Evolutionary conservation across 345 rosid genomes (phyloP).

Genomic region (Conringia planisiliqua): DNA sequence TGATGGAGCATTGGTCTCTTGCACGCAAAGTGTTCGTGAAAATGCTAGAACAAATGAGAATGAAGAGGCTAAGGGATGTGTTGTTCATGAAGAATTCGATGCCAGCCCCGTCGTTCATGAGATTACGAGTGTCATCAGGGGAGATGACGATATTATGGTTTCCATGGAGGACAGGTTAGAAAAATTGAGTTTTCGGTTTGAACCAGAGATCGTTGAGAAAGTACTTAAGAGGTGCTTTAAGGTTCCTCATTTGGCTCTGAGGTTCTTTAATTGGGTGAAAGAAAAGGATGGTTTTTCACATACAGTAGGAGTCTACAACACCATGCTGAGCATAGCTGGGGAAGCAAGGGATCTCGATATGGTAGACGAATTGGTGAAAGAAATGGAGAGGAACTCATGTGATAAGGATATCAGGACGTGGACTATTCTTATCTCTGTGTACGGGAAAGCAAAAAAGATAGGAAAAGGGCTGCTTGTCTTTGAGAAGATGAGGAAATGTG

Average conservation of each 20-base stretch:
- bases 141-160: conserved; percentile 23
- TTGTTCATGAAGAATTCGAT: conserved; percentile 33
- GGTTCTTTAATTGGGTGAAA: conserved; percentile 74
- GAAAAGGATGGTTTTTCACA: conserved; percentile 46
- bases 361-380: conserved; percentile 51
- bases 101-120: conserved; percentile 50
- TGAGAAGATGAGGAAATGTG: conserved; percentile 62
- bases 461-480: conserved; percentile 57
- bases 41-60: conserved; percentile 36
- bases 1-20: conserved; percentile 2
- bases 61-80: conserved; percentile 11
- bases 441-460: conserved; percentile 58
- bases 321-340: conserved; percentile 60
- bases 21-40: conserved; percentile 49
- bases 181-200: conserved; percentile 40
- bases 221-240: conserved; percentile 76
- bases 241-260: conserved; percentile 68
- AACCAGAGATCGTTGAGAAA: conserved; percentile 58
- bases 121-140: conserved; percentile 51
- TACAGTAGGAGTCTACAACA: conserved; percentile 50
- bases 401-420: conserved; percentile 59
- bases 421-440: conserved; percentile 62
- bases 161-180: conserved; percentile 68
- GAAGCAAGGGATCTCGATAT: conserved; percentile 49
- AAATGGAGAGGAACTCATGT: conserved; percentile 59